phyloP scores from a whole-genome alignment of 192 early-diverging fungal species.

The Podila verticillata region DNA sequence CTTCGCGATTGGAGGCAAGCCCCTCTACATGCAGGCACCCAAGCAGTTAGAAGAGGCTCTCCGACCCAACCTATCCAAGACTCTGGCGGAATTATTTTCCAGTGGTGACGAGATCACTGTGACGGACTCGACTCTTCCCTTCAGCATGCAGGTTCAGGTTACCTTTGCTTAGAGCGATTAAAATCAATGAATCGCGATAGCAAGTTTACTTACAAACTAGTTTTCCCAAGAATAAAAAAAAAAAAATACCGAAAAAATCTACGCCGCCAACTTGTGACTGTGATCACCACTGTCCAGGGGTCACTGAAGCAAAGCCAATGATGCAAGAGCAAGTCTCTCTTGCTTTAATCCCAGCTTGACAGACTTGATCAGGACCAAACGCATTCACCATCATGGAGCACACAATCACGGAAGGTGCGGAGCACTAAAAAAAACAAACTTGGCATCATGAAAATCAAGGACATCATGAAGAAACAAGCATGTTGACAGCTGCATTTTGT shows the following conservation, averaged over 20 bases:
- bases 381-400: no score
- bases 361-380: no score
- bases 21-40: constrained; percentile 92
- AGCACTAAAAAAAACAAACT: neutral
- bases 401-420: neutral
- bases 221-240: neutral
- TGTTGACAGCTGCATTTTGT: neutral
- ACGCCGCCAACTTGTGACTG: no score
- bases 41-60: constrained; percentile 79
- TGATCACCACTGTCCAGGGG: no score
- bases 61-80: constrained; percentile 85
- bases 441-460: no score
- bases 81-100: constrained; percentile 69
- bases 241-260: neutral
- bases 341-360: no score
- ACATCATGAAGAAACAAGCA: constrained; percentile 1
- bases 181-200: no score
- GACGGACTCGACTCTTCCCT: constrained; percentile 82
- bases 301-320: no score
- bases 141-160: constrained; percentile 49
- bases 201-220: neutral
- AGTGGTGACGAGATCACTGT: constrained; percentile 80
- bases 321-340: no score
- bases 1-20: constrained; percentile 61
- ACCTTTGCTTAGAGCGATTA: constrained; percentile 4